These are phyloP conservation scores for Leishmania gerbilli DNA, from an alignment of 208 protist genomes.

Conservation along the genomic window DNA sequence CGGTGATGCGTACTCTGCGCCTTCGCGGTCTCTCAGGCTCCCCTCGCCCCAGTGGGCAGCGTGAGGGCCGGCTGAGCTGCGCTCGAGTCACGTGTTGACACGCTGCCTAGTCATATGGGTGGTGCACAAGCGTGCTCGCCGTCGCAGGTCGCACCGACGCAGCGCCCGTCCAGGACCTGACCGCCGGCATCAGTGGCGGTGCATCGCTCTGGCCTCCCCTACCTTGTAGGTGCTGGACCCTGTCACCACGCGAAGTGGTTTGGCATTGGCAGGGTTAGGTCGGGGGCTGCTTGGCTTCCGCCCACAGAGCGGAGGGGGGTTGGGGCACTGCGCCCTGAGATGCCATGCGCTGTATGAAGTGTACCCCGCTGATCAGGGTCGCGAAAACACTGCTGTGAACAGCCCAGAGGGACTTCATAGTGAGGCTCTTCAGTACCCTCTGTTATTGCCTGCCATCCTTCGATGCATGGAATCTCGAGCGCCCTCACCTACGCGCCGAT, in stretches of 20 bases:
- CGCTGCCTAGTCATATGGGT: not conserved
- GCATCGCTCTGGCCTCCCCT: not conserved
- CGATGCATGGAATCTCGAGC: not conserved
- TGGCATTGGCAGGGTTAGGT: not conserved
- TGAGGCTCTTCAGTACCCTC: not conserved
- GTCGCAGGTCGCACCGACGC: not conserved
- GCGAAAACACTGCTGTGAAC: not conserved
- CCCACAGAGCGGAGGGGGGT: not conserved
- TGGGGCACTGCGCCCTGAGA: not conserved
- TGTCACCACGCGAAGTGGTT: not conserved
- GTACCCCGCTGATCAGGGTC: not conserved
- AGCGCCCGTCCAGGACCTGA: not conserved
- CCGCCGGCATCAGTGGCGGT: not conserved
- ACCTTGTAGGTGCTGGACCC: not conserved
- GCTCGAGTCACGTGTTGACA: not conserved
- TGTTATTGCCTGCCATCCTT: not conserved
- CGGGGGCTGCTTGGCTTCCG: not conserved
- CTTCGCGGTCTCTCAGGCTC: not conserved
- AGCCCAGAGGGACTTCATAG: not conserved
- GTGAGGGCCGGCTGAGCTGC: not conserved
- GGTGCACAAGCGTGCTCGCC: not conserved
- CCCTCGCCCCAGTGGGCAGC: not conserved
- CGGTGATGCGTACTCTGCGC: not conserved
- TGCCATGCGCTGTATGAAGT: not conserved
- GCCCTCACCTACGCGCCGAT: not conserved